Evolutionary conservation across 306 rosid genomes (phyloP).

Genomic region (Coriaria nepalensis): DNA sequence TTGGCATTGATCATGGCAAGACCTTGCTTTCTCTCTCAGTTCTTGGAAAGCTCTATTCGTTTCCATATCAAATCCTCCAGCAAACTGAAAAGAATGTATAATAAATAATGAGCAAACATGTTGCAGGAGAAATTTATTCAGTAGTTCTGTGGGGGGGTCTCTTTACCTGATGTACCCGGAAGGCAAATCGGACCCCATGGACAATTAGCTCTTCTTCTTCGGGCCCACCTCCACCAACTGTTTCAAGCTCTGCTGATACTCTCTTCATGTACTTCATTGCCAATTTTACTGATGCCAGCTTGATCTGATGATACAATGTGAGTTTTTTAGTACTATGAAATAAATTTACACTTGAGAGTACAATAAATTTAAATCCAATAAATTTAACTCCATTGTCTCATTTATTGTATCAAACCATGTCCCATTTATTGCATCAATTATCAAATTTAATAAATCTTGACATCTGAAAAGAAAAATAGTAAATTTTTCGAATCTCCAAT

Average conservation of each 20-base stretch:
- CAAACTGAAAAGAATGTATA: conserved; percentile 51
- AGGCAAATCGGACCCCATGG: conserved; percentile 87
- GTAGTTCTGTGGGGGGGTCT: background rate
- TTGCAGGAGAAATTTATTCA: background rate
- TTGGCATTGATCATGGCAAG: conserved; percentile 78
- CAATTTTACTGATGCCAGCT: conserved; percentile 87
- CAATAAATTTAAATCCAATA: conserved; percentile 6
- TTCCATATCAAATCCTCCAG: conserved; percentile 90
- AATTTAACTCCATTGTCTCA: conserved; percentile 3
- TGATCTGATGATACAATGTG: conserved; percentile 34
- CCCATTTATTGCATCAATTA: too few relatives aligned
- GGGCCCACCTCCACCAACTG: conserved; percentile 59
- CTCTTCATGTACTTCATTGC: conserved; percentile 96
- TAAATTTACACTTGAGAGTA: background rate
- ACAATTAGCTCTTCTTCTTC: conserved; percentile 96
- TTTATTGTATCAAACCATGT: too few relatives aligned
- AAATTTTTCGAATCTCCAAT: conserved; percentile 1
- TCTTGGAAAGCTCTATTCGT: conserved; percentile 95
- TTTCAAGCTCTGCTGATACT: conserved; percentile 88
- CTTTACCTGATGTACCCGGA: conserved; percentile 94
- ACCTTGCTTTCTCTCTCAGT: conserved; percentile 80
- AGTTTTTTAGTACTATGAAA: too few relatives aligned
- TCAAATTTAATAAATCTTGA: too few relatives aligned
- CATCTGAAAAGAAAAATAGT: too few relatives aligned
- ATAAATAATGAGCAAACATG: background rate